Conservation (phyloP, 257 asterid species). For the Nicotiana tabacum region DNA sequence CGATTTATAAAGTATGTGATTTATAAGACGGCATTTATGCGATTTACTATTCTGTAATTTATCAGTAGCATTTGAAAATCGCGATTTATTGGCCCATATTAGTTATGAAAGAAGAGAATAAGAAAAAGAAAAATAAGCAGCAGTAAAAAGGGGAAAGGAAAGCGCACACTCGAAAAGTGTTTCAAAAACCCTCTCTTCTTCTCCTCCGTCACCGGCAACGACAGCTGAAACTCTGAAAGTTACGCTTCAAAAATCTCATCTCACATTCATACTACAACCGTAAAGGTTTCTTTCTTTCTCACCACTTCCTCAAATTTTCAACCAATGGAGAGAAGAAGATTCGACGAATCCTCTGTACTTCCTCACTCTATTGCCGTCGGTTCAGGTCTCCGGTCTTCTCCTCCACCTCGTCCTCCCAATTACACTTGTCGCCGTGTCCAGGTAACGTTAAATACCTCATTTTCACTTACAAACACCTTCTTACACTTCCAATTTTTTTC, state of each 20-base stretch:
- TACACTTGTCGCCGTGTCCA: constrained; percentile 35
- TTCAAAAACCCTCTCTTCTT: constrained; percentile 13
- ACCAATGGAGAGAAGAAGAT: constrained; percentile 43
- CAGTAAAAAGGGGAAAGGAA: background rate
- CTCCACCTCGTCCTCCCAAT: constrained; percentile 38
- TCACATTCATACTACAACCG: background rate
- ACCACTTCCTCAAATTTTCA: no score
- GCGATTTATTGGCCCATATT: no score
- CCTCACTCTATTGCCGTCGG: constrained; percentile 22
- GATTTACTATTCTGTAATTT: no score
- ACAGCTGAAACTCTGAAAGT: constrained; percentile 8
- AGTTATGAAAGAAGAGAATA: no score
- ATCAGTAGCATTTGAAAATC: no score
- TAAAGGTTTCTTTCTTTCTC: background rate
- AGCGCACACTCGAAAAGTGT: background rate
- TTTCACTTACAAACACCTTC: background rate
- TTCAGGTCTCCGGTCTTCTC: constrained; percentile 6
- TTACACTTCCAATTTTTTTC: background rate
- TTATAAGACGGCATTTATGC: no score
- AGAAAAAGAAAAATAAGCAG: no score
- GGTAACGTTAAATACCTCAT: constrained; percentile 12
- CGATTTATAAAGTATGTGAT: no score
- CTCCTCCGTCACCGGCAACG: constrained; percentile 8
- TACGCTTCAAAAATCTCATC: background rate
- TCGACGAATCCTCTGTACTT: constrained; percentile 30